These are phyloP conservation scores for Chrysanthemum makinoi DNA, from an alignment of 129 eudicot genomes.

Conservation along the genomic window DNA sequence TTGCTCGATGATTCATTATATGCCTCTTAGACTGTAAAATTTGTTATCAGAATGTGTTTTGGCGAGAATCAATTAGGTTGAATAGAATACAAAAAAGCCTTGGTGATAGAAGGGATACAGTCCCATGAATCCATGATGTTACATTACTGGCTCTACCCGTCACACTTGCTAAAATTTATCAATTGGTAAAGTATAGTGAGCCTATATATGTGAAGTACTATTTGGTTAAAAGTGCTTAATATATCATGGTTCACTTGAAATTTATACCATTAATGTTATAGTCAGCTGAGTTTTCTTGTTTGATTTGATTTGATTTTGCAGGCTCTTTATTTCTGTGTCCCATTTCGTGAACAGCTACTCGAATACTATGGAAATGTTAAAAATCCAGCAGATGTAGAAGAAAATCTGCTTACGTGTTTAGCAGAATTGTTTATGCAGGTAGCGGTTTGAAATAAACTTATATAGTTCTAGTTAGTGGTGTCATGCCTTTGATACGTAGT, in stretches of 20 bases:
- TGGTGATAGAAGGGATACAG: not conserved
- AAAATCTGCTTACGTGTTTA: constrained; percentile 82
- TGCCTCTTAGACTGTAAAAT: no score
- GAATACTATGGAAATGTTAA: constrained; percentile 75
- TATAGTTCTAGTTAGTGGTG: not conserved
- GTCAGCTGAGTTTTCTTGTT: constrained; percentile 1
- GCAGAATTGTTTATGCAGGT: constrained; percentile 75
- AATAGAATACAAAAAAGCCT: no score
- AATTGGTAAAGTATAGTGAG: not conserved
- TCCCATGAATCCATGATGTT: constrained; percentile 12
- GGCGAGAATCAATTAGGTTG: no score
- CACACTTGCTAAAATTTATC: not conserved
- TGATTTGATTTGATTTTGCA: constrained; percentile 26
- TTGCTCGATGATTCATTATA: no score
- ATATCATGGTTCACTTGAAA: no score
- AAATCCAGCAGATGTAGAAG: constrained; percentile 71
- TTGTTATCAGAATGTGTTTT: no score
- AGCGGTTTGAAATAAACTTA: constrained; percentile 19
- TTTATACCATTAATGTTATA: not conserved
- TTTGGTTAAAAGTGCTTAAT: constrained; percentile 3
- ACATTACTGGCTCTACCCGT: not conserved
- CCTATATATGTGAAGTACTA: not conserved
- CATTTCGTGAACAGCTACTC: constrained; percentile 88
- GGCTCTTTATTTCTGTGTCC: constrained; percentile 96
- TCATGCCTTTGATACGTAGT: not conserved